These are phyloP conservation scores for Torulaspora maleeae DNA, from an alignment of 805 yeast species.

Conservation along the genomic window DNA sequence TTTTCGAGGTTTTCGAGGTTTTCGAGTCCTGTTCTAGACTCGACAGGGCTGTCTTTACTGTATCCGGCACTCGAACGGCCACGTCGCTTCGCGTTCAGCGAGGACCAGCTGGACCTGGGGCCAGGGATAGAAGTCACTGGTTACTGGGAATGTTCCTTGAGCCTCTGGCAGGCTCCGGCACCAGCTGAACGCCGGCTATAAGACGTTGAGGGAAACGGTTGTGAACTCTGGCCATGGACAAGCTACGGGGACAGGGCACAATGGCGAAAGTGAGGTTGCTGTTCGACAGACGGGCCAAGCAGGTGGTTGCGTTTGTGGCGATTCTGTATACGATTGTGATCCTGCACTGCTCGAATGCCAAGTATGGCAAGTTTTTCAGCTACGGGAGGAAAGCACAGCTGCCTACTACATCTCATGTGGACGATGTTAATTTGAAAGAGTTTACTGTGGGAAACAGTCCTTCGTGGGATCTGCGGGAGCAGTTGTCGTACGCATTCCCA, in stretches of 20 bases:
- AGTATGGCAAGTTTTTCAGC: conserved; percentile 7
- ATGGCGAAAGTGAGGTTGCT: conserved; percentile 3
- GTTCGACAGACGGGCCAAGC: conserved; percentile 12
- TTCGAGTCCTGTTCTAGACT: neutral
- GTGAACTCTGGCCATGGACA: no score
- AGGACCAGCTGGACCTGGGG: neutral
- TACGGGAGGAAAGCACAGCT: conserved; percentile 10
- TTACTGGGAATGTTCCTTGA: neutral
- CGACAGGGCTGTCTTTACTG: neutral
- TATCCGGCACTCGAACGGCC: neutral
- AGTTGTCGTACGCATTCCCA: conserved; percentile 67
- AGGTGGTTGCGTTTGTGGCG: conserved; percentile 7
- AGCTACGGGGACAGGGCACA: neutral
- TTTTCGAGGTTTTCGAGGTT: neutral
- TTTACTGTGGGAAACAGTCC: conserved; percentile 5
- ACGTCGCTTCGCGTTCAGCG: neutral
- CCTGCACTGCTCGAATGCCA: conserved; percentile 13
- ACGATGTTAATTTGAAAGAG: conserved; percentile 20
- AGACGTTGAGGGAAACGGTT: no score
- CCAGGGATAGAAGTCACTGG: neutral
- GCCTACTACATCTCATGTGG: conserved; percentile 29
- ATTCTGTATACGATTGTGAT: conserved; percentile 9
- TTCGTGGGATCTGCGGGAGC: conserved; percentile 33
- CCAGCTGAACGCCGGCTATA: no score
- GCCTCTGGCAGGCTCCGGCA: no score